phyloP scores from a whole-genome alignment of 1,284 basidiomycete genomes.

The Leccinum fallax region DNA sequence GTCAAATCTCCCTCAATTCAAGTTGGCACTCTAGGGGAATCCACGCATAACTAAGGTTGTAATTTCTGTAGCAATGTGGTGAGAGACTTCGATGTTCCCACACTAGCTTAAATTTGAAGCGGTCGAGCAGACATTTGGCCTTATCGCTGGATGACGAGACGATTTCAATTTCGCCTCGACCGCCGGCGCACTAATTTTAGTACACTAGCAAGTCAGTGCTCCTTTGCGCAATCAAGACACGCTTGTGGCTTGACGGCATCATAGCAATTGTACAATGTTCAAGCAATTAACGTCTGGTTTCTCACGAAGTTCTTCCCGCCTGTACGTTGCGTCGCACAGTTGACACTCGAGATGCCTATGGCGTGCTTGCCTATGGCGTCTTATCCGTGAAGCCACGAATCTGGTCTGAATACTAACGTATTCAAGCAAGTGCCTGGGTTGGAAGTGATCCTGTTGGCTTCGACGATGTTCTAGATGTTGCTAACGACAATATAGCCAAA shows the following conservation, averaged over 20 bases:
- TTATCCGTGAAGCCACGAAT: background rate
- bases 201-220: background rate
- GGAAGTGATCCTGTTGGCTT: background rate
- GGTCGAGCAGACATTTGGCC: slow-evolving; percentile 97
- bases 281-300: slow-evolving; percentile 68
- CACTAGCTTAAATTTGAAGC: slow-evolving; percentile 34
- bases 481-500: background rate
- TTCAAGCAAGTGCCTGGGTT: background rate
- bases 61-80: background rate
- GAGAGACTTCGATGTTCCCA: background rate
- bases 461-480: background rate
- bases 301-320: slow-evolving; percentile 91
- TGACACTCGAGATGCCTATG: background rate
- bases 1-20: slow-evolving; percentile 12
- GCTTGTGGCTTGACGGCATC: slow-evolving; percentile 96
- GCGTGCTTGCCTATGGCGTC: background rate
- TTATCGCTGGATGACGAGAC: background rate
- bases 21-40: background rate
- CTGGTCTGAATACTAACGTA: background rate
- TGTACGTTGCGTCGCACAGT: slow-evolving; percentile 89
- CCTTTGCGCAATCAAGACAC: slow-evolving; percentile 76
- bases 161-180: background rate
- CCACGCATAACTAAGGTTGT: background rate
- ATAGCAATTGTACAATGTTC: slow-evolving; percentile 59
- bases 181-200: background rate